Percentiles rank a stretch among this genome's conserved stretches.
phyloP scores from a whole-genome alignment of 352 stramenopile genomes.

The Thraustochytrium sp. region DNA sequence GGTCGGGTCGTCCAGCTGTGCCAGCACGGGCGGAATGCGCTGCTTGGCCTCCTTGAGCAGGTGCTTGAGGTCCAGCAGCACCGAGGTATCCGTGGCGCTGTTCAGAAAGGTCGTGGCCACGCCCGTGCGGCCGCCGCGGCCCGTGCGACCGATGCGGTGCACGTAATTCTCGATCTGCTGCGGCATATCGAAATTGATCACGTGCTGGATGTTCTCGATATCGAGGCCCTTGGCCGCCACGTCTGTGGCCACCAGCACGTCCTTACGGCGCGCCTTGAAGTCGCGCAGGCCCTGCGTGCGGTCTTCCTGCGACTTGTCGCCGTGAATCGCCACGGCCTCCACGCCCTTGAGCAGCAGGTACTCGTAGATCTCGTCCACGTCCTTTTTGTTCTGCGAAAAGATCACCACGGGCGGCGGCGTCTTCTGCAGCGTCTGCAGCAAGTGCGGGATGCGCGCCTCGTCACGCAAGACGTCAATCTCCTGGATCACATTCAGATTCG shows the following conservation, averaged over 20 bases:
- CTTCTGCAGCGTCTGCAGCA: slow-evolving; percentile 97
- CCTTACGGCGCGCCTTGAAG: slow-evolving; percentile 84
- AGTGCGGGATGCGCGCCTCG: slow-evolving; percentile 97
- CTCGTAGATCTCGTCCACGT: slow-evolving; percentile 98
- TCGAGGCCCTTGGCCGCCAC: slow-evolving; percentile 96
- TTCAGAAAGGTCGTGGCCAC: slow-evolving; percentile 99
- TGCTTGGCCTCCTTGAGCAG: slow-evolving; percentile 96
- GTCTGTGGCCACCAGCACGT: slow-evolving; percentile 97
- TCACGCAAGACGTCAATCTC: slow-evolving; percentile 98
- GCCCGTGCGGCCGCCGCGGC: slow-evolving; percentile 92
- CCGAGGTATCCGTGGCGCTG: slow-evolving; percentile 67
- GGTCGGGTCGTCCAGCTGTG: slow-evolving; percentile 92
- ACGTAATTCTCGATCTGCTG: slow-evolving; percentile 99
- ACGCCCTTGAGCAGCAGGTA: slow-evolving; percentile 96
- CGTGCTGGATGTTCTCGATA: slow-evolving; percentile 98
- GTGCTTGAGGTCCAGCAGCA: slow-evolving; percentile 96
- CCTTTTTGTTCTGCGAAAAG: slow-evolving; percentile 80
- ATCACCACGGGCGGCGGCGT: slow-evolving; percentile 94
- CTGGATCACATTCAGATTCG: slow-evolving; percentile 98
- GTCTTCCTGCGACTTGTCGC: slow-evolving; percentile 94
- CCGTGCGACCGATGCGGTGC: slow-evolving; percentile 96
- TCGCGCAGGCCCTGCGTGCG: slow-evolving; percentile 90
- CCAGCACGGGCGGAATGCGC: slow-evolving; percentile 91
- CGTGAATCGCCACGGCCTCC: slow-evolving; percentile 89
- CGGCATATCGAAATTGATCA: slow-evolving; percentile 99